These are phyloP conservation scores for Hemileccinum rubropunctum DNA, from an alignment of 768 basidiomycete species.

Conservation along the genomic window DNA sequence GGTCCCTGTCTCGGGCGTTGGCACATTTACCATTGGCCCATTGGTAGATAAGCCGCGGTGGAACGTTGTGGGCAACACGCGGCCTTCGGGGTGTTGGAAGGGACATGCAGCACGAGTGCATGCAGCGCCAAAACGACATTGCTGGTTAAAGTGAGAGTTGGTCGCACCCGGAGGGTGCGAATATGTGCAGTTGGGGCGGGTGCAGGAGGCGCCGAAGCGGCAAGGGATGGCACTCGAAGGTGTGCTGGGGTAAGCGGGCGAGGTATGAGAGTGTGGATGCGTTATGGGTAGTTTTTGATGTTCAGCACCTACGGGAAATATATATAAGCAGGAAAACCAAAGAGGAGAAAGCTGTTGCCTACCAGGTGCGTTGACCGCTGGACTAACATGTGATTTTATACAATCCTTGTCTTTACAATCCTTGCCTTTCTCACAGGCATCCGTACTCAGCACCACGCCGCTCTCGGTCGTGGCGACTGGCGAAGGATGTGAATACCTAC, in stretches of 20 bases:
- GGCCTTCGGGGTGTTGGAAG: constrained; percentile 90
- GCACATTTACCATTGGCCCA: constrained; percentile 59
- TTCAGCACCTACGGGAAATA: constrained; percentile 23
- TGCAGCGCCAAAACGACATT: constrained; percentile 79
- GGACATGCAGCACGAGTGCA: constrained; percentile 86
- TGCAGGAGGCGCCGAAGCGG: constrained; percentile 71
- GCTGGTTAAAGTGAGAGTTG: constrained; percentile 40
- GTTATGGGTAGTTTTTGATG: constrained; percentile 37
- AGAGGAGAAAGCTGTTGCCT: constrained; percentile 7
- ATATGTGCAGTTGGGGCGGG: constrained; percentile 66
- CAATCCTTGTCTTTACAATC: constrained; percentile 94
- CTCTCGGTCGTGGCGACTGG: constrained; percentile 96
- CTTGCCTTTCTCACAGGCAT: constrained; percentile 86
- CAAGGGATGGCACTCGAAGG: constrained; percentile 44
- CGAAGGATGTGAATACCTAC: constrained; percentile 91
- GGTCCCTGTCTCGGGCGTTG: constrained; percentile 61
- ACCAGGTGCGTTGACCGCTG: constrained; percentile 72
- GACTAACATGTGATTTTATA: constrained; percentile 86
- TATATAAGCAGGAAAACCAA: constrained; percentile 13
- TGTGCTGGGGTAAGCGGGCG: constrained; percentile 27
- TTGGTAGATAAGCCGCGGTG: constrained; percentile 69
- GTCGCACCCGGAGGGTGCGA: constrained; percentile 53
- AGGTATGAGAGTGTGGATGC: constrained; percentile 32
- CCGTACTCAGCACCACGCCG: constrained; percentile 91
- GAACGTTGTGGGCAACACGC: constrained; percentile 76